Evolutionary conservation across 192 early-diverging fungal genomes (phyloP), one percentile per base, ranked within the genome.

Genomic region (Backusella macrospora): DNA sequence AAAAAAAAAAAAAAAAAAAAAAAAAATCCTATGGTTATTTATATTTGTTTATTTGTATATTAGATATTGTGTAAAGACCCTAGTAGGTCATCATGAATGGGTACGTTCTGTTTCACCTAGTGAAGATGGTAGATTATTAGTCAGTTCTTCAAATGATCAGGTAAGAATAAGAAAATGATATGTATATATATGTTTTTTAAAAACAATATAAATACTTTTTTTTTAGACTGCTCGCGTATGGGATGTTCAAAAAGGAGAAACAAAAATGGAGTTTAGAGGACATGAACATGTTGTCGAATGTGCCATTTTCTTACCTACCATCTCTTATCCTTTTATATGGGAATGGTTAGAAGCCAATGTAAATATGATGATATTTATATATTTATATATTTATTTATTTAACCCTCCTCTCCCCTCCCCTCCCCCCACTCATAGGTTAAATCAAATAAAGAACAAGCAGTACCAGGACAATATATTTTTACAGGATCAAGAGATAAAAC

Each of bases 221-320:
- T 34, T 7, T n/a, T 73, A 94, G 91, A 94, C 91, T 29, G 84
- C 96, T 21, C 86, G 90, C 13, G 65, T 98, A 15, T 96, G 93
- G 94, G 94, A 97, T 72, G 70, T 86, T 3, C 44, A 80, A 7
- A 83, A 88, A 9, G 93, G 94, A 48, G 93, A 94, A 63, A 87
- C 85, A 73, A 91, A 92, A 75, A 84, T 81, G 71, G 93, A 95
- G 62, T 83, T 97, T 76, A 85, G 93, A 44, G 96, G 94, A 34
- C 97, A 99, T 80, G 94, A 94, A n/a, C 94, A 99, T 76, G 96
- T 98, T 21, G 93, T 99, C 23, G 97, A 99, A 76, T 94, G 91
- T 62, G 90, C 94, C 1, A 86, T 86, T 15, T 98, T 96, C 85
- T 93, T 91, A 15, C 97, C 97, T 10, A 65, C 80, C 16, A 81